Evolutionary conservation across 768 basidiomycete species (phyloP).

Genomic region (Amanita inopinata): DNA sequence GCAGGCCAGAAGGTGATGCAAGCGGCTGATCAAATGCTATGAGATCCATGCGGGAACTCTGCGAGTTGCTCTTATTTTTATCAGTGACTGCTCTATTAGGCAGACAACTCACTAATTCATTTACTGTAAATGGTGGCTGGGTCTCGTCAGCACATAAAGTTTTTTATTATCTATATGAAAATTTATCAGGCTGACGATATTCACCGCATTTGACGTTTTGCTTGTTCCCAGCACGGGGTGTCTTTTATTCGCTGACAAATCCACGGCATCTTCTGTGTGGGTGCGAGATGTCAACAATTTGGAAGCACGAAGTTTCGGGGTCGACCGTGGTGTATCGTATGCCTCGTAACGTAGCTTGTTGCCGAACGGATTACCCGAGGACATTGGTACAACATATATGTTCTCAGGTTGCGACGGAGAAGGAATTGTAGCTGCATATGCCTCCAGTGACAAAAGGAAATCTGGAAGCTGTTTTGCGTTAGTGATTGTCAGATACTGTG

Average conservation of each 20-base stretch:
- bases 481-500: constrained; percentile 2
- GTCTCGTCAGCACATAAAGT: no score
- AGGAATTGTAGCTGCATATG: constrained; percentile 14
- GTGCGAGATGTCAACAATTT: no score
- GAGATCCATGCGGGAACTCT: constrained; percentile 41
- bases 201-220: not conserved
- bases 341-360: constrained; percentile 59
- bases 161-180: not conserved
- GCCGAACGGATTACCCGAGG: constrained; percentile 13
- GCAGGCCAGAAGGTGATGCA: constrained; percentile 5
- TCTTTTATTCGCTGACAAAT: no score
- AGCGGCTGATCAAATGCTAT: constrained; percentile 64
- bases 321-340: constrained; percentile 52
- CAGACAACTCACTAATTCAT: constrained; percentile 1
- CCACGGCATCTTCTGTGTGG: no score
- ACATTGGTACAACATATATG: constrained; percentile 10
- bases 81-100: not conserved
- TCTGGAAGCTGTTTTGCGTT: constrained; percentile 51
- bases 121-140: constrained; percentile 7
- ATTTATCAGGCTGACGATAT: not conserved
- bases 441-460: constrained; percentile 44
- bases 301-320: constrained; percentile 5
- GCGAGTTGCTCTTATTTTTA: constrained; percentile 4
- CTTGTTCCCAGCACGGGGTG: no score
- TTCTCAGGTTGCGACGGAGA: constrained; percentile 1